Conservation (phyloP, 805 yeast genomes). For the Debaryomyces tyrocola region DNA sequence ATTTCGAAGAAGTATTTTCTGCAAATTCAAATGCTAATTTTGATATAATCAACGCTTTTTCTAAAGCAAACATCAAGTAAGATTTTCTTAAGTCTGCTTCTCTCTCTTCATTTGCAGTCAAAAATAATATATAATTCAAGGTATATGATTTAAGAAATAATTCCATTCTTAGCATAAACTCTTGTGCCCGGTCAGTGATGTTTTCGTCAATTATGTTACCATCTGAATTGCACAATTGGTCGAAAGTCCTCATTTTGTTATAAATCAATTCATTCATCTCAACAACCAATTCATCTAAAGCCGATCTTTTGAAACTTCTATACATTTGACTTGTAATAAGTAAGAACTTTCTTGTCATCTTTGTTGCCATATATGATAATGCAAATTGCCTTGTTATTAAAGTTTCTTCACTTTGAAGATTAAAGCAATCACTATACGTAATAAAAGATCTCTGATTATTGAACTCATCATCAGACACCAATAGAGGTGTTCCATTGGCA, state of each 20-base stretch:
- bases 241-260: not conserved
- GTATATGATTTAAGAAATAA: slow-evolving; percentile 1
- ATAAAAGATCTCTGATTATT: not conserved
- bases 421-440: not conserved
- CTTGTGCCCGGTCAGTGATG: slow-evolving; percentile 6
- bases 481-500: not conserved
- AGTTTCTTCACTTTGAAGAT: not conserved
- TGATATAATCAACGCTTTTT: slow-evolving; percentile 4
- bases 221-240: not conserved
- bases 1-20: slow-evolving; percentile 4
- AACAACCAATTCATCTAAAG: not conserved
- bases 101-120: not conserved
- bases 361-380: not conserved
- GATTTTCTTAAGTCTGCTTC: not conserved
- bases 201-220: not conserved
- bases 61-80: slow-evolving; percentile 3
- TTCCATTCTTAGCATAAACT: slow-evolving; percentile 6
- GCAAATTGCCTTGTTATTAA: slow-evolving; percentile 1
- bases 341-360: not conserved
- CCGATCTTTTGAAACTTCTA: not conserved
- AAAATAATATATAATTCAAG: slow-evolving; percentile 3
- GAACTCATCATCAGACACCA: not conserved
- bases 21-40: slow-evolving; percentile 4
- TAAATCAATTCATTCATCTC: slow-evolving; percentile 3
- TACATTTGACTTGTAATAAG: not conserved